Evolutionary conservation across 305 asterid genomes (phyloP).

Genomic region (Fraxinus ornus): DNA sequence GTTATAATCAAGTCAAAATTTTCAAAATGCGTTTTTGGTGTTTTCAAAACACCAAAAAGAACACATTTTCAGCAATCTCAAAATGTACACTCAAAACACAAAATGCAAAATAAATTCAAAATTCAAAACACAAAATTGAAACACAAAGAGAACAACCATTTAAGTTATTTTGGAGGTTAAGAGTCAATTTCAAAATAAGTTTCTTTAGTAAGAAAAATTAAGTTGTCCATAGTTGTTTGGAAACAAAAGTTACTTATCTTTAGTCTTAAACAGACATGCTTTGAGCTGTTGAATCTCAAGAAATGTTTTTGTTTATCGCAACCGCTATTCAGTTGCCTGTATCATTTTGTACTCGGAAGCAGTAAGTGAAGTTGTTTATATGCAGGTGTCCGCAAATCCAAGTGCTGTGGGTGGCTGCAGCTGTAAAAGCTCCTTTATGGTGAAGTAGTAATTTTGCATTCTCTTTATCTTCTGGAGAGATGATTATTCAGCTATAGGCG

Average conservation of each 20-base stretch:
- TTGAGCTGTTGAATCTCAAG: neutral
- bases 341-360: constrained; percentile 2
- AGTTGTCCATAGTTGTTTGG: neutral
- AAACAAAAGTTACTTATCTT: neutral
- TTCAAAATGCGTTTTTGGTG: too few species aligned
- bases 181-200: neutral
- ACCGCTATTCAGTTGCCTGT: neutral
- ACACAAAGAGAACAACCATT: too few species aligned
- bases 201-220: neutral
- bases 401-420: constrained; percentile 93
- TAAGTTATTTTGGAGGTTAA: neutral
- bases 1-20: too few species aligned
- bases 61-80: too few species aligned
- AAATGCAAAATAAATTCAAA: too few species aligned
- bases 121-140: too few species aligned
- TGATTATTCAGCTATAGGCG: neutral
- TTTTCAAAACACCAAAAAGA: too few species aligned
- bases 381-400: constrained; percentile 82
- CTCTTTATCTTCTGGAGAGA: neutral
- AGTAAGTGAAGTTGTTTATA: constrained; percentile 4
- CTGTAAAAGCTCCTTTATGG: constrained; percentile 86
- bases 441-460: constrained; percentile 33
- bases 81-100: too few species aligned
- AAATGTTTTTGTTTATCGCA: neutral
- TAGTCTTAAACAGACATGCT: neutral